Conservation (phyloP, 805 yeast genomes). For the Kodamaea kaohsiungensis region DNA sequence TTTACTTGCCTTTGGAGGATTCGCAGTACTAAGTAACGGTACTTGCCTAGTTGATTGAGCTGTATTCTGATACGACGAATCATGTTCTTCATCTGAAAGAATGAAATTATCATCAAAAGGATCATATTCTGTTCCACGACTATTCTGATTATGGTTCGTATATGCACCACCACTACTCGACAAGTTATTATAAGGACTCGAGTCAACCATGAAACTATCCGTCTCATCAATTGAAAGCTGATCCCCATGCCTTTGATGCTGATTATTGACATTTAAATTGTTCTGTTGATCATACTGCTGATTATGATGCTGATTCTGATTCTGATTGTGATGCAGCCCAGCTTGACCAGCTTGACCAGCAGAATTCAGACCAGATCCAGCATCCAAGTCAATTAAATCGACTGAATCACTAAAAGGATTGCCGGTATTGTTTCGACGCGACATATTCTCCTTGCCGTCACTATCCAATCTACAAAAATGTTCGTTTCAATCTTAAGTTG, state of each 20-base stretch:
- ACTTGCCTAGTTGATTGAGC: conserved; percentile 19
- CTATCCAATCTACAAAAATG: background rate
- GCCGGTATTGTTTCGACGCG: conserved; percentile 8
- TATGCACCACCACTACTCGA: background rate
- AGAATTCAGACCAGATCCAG: background rate
- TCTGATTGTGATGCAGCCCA: background rate
- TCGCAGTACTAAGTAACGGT: conserved; percentile 29
- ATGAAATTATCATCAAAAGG: conserved; percentile 38
- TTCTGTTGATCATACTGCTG: background rate
- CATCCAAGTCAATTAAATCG: conserved; percentile 10
- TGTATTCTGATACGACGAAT: conserved; percentile 15
- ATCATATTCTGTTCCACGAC: conserved; percentile 12
- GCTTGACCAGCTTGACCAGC: background rate
- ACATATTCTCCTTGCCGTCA: background rate
- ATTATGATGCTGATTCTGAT: background rate
- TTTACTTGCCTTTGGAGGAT: conserved; percentile 18
- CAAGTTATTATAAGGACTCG: conserved; percentile 1
- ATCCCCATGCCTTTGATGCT: background rate
- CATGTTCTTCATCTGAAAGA: conserved; percentile 36
- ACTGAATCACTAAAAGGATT: conserved; percentile 11
- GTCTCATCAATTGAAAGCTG: conserved; percentile 4
- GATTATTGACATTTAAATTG: background rate
- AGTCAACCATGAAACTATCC: conserved; percentile 3
- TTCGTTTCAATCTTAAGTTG: background rate
- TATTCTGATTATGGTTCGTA: background rate